Evolutionary conservation across 1,139 yeast genomes (phyloP).

Genomic region (Diutina siamensis): DNA sequence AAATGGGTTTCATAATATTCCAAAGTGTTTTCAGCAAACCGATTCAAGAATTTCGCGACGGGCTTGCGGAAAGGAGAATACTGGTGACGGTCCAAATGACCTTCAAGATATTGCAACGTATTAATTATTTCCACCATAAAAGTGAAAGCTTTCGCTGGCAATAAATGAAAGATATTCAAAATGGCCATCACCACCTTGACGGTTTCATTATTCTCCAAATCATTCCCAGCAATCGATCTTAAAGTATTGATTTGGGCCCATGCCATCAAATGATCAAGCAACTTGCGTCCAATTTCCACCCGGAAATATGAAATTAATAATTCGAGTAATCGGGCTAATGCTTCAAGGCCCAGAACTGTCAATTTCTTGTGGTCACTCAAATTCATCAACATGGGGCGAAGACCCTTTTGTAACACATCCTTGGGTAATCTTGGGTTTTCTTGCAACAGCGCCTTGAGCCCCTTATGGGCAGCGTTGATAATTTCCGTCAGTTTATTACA

Average conservation of each 20-base stretch:
- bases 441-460: slow-evolving; percentile 71
- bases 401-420: slow-evolving; percentile 83
- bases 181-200: slow-evolving; percentile 85
- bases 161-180: slow-evolving; percentile 77
- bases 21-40: slow-evolving; percentile 70
- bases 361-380: slow-evolving; percentile 85
- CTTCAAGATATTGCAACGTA: slow-evolving; percentile 69
- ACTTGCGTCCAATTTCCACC: slow-evolving; percentile 90
- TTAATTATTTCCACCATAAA: slow-evolving; percentile 80
- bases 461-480: slow-evolving; percentile 87
- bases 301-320: slow-evolving; percentile 84
- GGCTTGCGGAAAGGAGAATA: slow-evolving; percentile 89
- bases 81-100: slow-evolving; percentile 73
- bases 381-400: slow-evolving; percentile 92
- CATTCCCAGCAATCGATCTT: slow-evolving; percentile 59
- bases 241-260: slow-evolving; percentile 87
- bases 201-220: slow-evolving; percentile 67
- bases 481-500: slow-evolving; percentile 79
- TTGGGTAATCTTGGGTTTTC: slow-evolving; percentile 87
- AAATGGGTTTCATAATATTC: slow-evolving; percentile 61
- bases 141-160: slow-evolving; percentile 87
- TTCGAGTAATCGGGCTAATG: slow-evolving; percentile 77
- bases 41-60: slow-evolving; percentile 72
- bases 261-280: slow-evolving; percentile 87
- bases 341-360: slow-evolving; percentile 84